These are phyloP conservation scores for Aspergillus sp. DNA, from an alignment of 2,329 filamentous ascomycete species.

Conservation along the genomic window DNA sequence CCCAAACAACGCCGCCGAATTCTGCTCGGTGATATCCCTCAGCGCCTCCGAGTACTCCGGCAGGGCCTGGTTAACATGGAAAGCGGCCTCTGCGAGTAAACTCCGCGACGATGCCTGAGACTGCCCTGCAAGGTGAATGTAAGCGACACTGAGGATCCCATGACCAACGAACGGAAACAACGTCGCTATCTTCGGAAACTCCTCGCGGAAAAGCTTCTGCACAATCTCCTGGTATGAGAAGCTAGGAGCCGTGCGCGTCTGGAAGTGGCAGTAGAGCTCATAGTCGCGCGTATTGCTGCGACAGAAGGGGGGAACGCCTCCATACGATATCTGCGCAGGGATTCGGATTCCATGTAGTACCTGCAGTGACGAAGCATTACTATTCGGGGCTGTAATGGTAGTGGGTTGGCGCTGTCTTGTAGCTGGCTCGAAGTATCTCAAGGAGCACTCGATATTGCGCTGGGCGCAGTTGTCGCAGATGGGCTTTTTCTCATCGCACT, in stretches of 20 bases:
- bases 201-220: neutral
- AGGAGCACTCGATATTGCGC: neutral
- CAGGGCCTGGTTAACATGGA: slow-evolving; percentile 3
- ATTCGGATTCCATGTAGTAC: neutral
- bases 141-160: slow-evolving; percentile 1
- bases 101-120: neutral
- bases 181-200: neutral
- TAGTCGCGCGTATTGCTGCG: slow-evolving; percentile 3
- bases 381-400: too few relatives aligned
- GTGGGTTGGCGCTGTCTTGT: neutral
- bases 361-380: neutral
- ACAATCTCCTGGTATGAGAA: neutral
- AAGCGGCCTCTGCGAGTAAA: neutral
- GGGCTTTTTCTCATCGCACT: slow-evolving; percentile 8
- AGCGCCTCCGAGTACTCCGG: neutral
- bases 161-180: slow-evolving; percentile 2
- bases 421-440: neutral
- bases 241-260: neutral
- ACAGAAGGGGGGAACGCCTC: neutral
- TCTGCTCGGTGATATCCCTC: neutral
- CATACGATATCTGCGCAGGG: neutral
- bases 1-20: neutral
- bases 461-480: slow-evolving; percentile 2
- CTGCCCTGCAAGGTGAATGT: neutral
- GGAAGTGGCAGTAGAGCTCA: slow-evolving; percentile 5